Percentiles rank a stretch among this genome's conserved stretches.
phyloP scores from a whole-genome alignment of 2,329 filamentous ascomycete species.

The Monilinia polystroma region DNA sequence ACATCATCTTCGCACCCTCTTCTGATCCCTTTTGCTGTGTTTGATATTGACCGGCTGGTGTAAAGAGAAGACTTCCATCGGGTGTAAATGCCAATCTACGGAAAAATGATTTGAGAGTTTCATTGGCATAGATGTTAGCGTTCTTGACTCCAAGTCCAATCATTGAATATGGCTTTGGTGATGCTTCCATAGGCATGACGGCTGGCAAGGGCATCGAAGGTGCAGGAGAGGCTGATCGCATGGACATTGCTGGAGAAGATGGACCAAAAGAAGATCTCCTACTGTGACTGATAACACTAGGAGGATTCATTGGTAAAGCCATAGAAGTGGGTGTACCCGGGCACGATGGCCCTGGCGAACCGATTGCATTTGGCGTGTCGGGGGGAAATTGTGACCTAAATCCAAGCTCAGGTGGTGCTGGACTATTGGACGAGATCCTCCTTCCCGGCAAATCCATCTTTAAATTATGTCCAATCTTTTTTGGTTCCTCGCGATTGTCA shows the following conservation, averaged over 20 bases:
- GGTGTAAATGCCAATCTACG: slow-evolving; percentile 89
- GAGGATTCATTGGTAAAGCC: slow-evolving; percentile 93
- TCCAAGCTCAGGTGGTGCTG: slow-evolving; percentile 80
- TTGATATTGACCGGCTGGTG: slow-evolving; percentile 93
- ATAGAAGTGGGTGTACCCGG: slow-evolving; percentile 91
- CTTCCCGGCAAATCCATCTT: slow-evolving; percentile 90
- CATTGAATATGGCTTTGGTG: slow-evolving; percentile 63
- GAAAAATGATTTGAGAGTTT: slow-evolving; percentile 97
- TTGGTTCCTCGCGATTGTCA: slow-evolving; percentile 60
- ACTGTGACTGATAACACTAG: slow-evolving; percentile 82
- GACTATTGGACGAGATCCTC: slow-evolving; percentile 86
- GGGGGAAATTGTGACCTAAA: slow-evolving; percentile 64
- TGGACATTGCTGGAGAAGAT: slow-evolving; percentile 58
- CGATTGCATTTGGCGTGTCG: slow-evolving; percentile 56
- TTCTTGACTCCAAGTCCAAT: slow-evolving; percentile 70
- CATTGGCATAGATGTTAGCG: slow-evolving; percentile 89
- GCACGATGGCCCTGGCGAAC: slow-evolving; percentile 84
- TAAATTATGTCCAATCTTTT: slow-evolving; percentile 73
- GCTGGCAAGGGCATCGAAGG: slow-evolving; percentile 92
- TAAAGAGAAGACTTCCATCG: slow-evolving; percentile 90
- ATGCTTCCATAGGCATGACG: slow-evolving; percentile 90
- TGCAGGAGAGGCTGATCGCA: slow-evolving; percentile 86
- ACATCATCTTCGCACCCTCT: slow-evolving; percentile 68
- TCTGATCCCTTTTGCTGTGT: slow-evolving; percentile 63
- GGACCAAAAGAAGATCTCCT: slow-evolving; percentile 90